Percentiles rank a stretch among this genome's conserved stretches.
phyloP scores from a whole-genome alignment of 306 rosid species.

The Acmispon strigosus region DNA sequence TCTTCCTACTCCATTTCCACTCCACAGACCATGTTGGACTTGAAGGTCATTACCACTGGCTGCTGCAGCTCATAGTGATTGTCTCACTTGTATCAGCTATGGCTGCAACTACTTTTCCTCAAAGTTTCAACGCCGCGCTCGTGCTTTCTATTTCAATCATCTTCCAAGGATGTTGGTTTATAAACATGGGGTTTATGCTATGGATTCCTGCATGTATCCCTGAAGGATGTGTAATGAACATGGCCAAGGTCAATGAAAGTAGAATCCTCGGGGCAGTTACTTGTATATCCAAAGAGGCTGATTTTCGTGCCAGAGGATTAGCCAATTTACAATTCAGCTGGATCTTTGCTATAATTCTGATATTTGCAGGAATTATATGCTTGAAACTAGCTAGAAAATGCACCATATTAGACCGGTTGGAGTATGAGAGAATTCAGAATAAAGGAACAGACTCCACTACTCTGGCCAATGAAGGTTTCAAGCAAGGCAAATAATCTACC shows the following conservation, averaged over 20 bases:
- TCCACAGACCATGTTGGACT: slow-evolving; percentile 86
- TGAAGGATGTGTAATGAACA: slow-evolving; percentile 48
- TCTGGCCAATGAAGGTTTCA: slow-evolving; percentile 37
- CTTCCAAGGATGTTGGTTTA: slow-evolving; percentile 89
- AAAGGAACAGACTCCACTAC: slow-evolving; percentile 40
- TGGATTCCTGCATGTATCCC: slow-evolving; percentile 69
- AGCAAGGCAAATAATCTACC: slow-evolving; percentile 29
- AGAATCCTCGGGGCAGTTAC: slow-evolving; percentile 56
- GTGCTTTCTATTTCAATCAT: slow-evolving; percentile 66
- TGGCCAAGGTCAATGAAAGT: slow-evolving; percentile 16
- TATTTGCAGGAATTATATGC: slow-evolving; percentile 49
- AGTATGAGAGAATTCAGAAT: slow-evolving; percentile 66
- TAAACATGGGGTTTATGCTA: slow-evolving; percentile 77
- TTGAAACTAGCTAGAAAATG: slow-evolving; percentile 46
- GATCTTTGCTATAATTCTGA: slow-evolving; percentile 60
- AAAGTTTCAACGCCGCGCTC: slow-evolving; percentile 63
- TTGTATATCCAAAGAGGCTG: slow-evolving; percentile 56
- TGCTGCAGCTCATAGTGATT: slow-evolving; percentile 69
- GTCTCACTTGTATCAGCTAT: slow-evolving; percentile 48
- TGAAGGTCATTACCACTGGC: slow-evolving; percentile 93
- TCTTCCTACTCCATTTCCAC: slow-evolving; percentile 83
- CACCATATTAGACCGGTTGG: slow-evolving; percentile 34
- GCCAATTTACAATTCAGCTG: slow-evolving; percentile 93
- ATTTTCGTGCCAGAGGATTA: slow-evolving; percentile 65
- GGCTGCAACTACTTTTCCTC: slow-evolving; percentile 54